A percentile compares a stretch with the other conserved stretches of the same genome.
phyloP scores from a whole-genome alignment of 2,329 filamentous ascomycete species.

The Alternaria rosae region DNA sequence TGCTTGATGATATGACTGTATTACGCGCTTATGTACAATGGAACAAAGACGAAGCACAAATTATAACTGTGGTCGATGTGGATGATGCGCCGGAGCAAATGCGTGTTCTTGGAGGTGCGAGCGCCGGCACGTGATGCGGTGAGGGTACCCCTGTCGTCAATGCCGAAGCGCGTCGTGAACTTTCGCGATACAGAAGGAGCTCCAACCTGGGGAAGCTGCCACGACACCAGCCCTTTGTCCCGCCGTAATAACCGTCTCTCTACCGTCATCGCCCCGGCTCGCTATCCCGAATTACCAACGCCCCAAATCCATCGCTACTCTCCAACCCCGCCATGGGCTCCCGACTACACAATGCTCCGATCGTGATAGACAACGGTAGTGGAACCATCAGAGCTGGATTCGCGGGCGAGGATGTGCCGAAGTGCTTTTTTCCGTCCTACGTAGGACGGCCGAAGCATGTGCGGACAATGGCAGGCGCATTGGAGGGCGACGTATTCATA shows the following conservation, averaged over 20 bases:
- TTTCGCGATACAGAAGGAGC: slow-evolving; percentile 39
- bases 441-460: slow-evolving; percentile 96
- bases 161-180: slow-evolving; percentile 40
- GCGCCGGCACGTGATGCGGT: slow-evolving; percentile 35
- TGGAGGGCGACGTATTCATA: slow-evolving; percentile 97
- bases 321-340: slow-evolving; percentile 63
- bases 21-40: not conserved
- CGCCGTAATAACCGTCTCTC: not conserved
- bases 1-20: not conserved
- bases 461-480: slow-evolving; percentile 90
- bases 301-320: not conserved
- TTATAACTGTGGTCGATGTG: not conserved
- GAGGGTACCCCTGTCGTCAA: slow-evolving; percentile 32
- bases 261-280: not conserved
- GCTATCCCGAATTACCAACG: not conserved
- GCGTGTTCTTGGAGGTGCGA: not conserved
- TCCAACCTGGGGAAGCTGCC: slow-evolving; percentile 32
- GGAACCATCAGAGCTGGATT: slow-evolving; percentile 97
- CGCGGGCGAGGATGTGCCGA: slow-evolving; percentile 92
- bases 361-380: slow-evolving; percentile 98
- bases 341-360: slow-evolving; percentile 91
- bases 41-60: not conserved
- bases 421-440: slow-evolving; percentile 97
- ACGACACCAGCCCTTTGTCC: slow-evolving; percentile 18
- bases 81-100: not conserved